Evolutionary conservation across 352 stramenopile genomes (phyloP).

Genomic region (Pythium aristosporum): DNA sequence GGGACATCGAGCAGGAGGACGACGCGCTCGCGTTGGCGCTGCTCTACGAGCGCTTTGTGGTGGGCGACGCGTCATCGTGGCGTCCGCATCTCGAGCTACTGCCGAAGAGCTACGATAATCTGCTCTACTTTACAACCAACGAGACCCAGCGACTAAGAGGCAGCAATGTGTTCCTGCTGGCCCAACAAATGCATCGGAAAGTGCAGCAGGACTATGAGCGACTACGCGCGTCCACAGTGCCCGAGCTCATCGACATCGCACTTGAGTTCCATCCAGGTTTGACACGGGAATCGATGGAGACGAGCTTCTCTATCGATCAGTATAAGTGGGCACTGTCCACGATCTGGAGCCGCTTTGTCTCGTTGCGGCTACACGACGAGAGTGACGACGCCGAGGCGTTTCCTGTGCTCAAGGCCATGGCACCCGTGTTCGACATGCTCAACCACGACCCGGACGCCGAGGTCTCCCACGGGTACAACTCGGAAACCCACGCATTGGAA

Average conservation of each 20-base stretch:
- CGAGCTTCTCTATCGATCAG: conserved; percentile 61
- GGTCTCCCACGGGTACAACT: conserved; percentile 71
- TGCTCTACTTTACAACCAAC: conserved; percentile 54
- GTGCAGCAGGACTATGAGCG: conserved; percentile 47
- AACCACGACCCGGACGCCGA: conserved; percentile 79
- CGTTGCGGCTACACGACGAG: conserved; percentile 38
- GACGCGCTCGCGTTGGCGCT: conserved; percentile 65
- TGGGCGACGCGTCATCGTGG: conserved; percentile 49
- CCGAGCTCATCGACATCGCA: conserved; percentile 47
- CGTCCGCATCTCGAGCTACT: conserved; percentile 61
- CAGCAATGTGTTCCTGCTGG: conserved; percentile 66
- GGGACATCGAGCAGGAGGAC: conserved; percentile 46
- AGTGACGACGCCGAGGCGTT: neutral
- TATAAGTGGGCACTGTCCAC: conserved; percentile 86
- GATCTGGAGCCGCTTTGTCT: conserved; percentile 87
- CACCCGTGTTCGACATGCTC: conserved; percentile 86
- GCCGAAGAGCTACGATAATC: conserved; percentile 63
- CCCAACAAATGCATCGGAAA: conserved; percentile 61
- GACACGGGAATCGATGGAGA: conserved; percentile 26
- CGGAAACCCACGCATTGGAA: conserved; percentile 45
- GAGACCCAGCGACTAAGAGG: conserved; percentile 46
- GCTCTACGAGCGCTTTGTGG: conserved; percentile 69
- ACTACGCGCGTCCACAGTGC: conserved; percentile 40
- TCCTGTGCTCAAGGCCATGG: conserved; percentile 67
- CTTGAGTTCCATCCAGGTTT: conserved; percentile 30